phyloP scores from a whole-genome alignment of 257 asterid species.

The Vinca minor region DNA sequence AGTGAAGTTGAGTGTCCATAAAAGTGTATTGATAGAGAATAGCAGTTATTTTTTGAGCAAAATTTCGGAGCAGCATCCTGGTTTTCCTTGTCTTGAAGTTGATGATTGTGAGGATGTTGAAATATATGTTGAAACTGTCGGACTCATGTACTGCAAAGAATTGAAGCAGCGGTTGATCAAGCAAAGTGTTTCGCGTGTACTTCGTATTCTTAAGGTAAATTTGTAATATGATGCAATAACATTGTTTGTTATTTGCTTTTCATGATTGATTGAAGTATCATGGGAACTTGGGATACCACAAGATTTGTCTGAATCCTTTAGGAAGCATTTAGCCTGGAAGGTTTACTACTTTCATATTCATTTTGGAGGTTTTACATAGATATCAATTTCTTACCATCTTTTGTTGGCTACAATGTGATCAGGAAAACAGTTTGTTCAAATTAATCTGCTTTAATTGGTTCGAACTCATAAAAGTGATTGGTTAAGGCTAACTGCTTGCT shows the following conservation, averaged over 20 bases:
- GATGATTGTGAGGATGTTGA: conserved; percentile 92
- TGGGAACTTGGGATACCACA: background rate
- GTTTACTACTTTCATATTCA: background rate
- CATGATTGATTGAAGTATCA: background rate
- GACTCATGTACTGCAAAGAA: conserved; percentile 86
- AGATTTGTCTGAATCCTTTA: background rate
- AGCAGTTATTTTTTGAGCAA: conserved; percentile 53
- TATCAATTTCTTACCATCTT: background rate
- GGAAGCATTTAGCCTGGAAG: background rate
- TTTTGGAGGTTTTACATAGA: too few relatives aligned
- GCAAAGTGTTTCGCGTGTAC: conserved; percentile 76
- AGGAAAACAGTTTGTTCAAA: background rate
- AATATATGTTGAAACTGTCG: conserved; percentile 82
- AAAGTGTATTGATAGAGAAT: conserved; percentile 47
- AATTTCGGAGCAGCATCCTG: conserved; percentile 48
- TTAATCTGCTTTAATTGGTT: background rate
- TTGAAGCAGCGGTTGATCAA: conserved; percentile 79
- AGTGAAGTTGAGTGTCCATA: conserved; percentile 86
- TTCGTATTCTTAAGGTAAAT: conserved; percentile 76
- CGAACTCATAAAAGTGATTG: background rate
- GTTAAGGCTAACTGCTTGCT: background rate
- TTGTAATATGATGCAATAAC: background rate
- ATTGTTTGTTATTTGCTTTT: background rate
- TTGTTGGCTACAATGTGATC: background rate
- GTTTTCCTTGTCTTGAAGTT: conserved; percentile 71